phyloP scores from a whole-genome alignment of 108 stramenopile genomes.

The Fragilaria crotonensis region DNA sequence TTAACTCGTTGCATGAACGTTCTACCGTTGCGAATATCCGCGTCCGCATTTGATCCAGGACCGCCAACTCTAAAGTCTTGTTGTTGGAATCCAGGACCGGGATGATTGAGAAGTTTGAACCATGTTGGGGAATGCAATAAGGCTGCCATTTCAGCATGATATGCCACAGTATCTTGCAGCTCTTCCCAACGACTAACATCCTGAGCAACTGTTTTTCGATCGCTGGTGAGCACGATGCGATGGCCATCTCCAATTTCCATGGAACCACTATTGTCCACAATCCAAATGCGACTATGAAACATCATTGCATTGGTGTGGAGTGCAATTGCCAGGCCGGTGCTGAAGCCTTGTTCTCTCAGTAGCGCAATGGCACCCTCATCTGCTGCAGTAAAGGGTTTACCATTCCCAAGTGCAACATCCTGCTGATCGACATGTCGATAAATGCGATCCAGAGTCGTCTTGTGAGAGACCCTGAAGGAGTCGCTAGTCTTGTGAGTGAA shows the following conservation, averaged over 20 bases:
- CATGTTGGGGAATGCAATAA: slow-evolving; percentile 43
- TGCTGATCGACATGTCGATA: too few relatives aligned
- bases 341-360: slow-evolving; percentile 23
- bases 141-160: slow-evolving; percentile 57
- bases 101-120: slow-evolving; percentile 58
- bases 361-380: too few relatives aligned
- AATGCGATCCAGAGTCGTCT: too few relatives aligned
- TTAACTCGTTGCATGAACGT: not conserved
- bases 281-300: slow-evolving; percentile 31
- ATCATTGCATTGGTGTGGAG: slow-evolving; percentile 17
- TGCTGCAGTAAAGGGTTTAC: too few relatives aligned
- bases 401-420: too few relatives aligned
- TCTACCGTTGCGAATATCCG: slow-evolving; percentile 27
- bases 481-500: too few relatives aligned
- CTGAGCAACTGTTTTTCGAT: slow-evolving; percentile 17
- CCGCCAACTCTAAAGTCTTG: slow-evolving; percentile 50
- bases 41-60: slow-evolving; percentile 8
- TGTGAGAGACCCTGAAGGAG: too few relatives aligned
- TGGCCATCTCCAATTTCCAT: slow-evolving; percentile 66
- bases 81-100: slow-evolving; percentile 27
- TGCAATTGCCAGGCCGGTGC: slow-evolving; percentile 24
- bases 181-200: slow-evolving; percentile 62
- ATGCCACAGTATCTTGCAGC: slow-evolving; percentile 49
- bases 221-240: slow-evolving; percentile 18
- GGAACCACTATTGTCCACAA: slow-evolving; percentile 56